Conservation (phyloP, 2,329 filamentous ascomycete species). For the Sporothrix curviconia region DNA sequence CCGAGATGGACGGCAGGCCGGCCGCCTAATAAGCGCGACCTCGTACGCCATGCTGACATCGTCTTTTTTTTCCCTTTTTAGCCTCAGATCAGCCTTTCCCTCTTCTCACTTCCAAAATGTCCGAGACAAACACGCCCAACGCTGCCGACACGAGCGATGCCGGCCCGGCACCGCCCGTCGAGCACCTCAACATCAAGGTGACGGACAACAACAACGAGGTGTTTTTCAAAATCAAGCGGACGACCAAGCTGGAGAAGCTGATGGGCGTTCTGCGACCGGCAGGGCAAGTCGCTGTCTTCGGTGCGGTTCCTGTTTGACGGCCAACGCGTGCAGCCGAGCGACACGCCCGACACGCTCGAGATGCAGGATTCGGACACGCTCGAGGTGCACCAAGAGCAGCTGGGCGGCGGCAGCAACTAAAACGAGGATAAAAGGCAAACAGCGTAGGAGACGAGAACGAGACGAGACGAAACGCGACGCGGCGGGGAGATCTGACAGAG, state of each 20-base stretch:
- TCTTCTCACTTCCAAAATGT: too few relatives aligned
- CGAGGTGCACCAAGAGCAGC: constrained; percentile 97
- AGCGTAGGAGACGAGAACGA: neutral
- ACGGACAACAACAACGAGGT: constrained; percentile 99
- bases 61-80: neutral
- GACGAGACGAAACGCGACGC: neutral
- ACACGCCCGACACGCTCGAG: constrained; percentile 92
- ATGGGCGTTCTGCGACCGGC: constrained; percentile 98
- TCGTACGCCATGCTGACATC: too few relatives aligned
- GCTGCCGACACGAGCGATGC: constrained; percentile 14
- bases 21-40: too few relatives aligned
- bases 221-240: constrained; percentile 99
- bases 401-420: constrained; percentile 55
- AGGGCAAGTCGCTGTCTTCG: constrained; percentile 77
- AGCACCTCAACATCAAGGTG: constrained; percentile 98
- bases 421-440: neutral
- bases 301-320: constrained; percentile 96
- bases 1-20: too few relatives aligned
- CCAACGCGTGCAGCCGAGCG: constrained; percentile 78
- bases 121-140: constrained; percentile 32
- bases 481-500: neutral
- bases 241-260: constrained; percentile 90
- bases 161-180: constrained; percentile 36
- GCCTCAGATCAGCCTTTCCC: neutral
- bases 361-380: constrained; percentile 95